Evolutionary conservation across 176 grass and related monocot species (phyloP), one percentile per base, ranked within the genome.

Genomic region (Carex parvula): DNA sequence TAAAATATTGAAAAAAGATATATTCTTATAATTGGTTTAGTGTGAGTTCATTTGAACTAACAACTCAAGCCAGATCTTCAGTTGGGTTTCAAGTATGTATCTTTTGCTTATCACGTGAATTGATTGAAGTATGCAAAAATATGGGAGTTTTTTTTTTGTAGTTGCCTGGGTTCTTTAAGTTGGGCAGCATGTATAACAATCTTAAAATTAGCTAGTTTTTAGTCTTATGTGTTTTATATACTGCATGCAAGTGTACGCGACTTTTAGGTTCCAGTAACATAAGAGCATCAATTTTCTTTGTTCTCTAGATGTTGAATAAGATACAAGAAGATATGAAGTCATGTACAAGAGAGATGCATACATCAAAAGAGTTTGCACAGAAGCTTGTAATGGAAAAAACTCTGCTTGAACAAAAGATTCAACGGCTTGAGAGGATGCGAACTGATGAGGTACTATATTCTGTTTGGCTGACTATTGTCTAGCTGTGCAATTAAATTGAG

Each of bases 241-340:
- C 3, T 21, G 24, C 50, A 54, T 53, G 22, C 73, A 33, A 56
- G 50, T 16, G 50, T 44, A 42, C 17, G 42, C 10, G 50, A 56
- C 73, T 56, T 32, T 33, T 56, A 17, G 21, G 14, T 56, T 17
- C 52, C 50, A 50, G 73, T 77, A 55, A 22, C 50, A 56, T 57
- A 54, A 77, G 11, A 57, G 22, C 5, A 10, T 24, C 4, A 3
- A 76, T 77, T 53, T 5, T 55, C 22, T 77, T 77, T 55, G 52
- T 57, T 77, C 53, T 77, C 44, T 81, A 99, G 97, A 89, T 87
- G 77, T 64, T 95, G 46, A 85, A 64, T 9, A 99, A 92, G 68
- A 92, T 93, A 26, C 87, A 99, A 87, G 97, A 99, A 60, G 93
- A 95, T 64, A 70, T 99, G 59, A 99, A 89, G 81, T 84, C 83